Conservation (phyloP, 768 basidiomycete species). For the Rhodosporidiobolus odoratus region DNA sequence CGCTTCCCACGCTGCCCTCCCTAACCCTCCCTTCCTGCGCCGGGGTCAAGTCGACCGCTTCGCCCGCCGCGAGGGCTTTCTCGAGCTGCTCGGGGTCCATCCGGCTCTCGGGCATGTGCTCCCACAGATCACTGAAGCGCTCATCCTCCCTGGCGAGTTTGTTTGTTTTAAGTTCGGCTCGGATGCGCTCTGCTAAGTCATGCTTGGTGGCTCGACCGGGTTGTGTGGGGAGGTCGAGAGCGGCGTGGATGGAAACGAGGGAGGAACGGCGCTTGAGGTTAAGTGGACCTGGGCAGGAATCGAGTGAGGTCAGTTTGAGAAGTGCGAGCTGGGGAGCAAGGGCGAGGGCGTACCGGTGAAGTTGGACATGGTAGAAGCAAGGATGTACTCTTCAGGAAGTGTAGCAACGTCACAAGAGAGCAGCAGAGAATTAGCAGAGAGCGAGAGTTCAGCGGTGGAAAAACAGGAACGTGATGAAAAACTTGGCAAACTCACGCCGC, state of each 20-base stretch:
- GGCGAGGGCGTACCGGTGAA: not conserved
- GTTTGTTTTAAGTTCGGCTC: conserved; percentile 8
- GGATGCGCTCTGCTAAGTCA: conserved; percentile 3
- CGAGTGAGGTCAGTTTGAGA: not conserved
- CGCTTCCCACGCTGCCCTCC: not conserved
- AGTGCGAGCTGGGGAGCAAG: not conserved
- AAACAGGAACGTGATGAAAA: no score
- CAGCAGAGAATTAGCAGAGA: no score
- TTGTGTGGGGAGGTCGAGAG: not conserved
- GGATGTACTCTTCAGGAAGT: no score
- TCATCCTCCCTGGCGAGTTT: not conserved
- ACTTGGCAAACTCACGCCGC: no score
- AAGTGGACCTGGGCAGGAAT: conserved; percentile 4
- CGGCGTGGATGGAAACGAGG: conserved; percentile 3
- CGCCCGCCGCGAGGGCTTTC: not conserved
- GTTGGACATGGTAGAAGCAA: not conserved
- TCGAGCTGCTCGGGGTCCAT: not conserved
- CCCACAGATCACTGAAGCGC: conserved; percentile 10
- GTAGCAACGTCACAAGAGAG: no score
- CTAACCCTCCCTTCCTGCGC: not conserved
- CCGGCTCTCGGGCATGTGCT: conserved; percentile 17
- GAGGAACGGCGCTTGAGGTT: not conserved
- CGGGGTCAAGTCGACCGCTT: not conserved
- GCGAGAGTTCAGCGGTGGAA: no score
- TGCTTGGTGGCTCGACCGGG: conserved; percentile 10